phyloP scores from a whole-genome alignment of 495 filamentous ascomycete species.

The Aspergillus conjunctus region DNA sequence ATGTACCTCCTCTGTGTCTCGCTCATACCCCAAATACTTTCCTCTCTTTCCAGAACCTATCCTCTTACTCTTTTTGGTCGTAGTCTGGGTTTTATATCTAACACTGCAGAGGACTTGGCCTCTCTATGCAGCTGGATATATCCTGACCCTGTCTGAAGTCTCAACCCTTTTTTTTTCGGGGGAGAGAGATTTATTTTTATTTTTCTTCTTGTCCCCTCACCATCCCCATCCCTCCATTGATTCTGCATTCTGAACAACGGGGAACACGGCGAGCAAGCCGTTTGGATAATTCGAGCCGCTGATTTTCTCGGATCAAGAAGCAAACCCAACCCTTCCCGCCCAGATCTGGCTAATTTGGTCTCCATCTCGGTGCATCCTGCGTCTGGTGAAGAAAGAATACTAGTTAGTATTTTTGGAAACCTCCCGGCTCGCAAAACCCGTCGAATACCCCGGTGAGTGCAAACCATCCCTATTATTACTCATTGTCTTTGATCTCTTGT shows the following conservation, averaged over 20 bases:
- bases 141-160: conserved; percentile 20
- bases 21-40: conserved; percentile 21
- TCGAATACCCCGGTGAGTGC: conserved; percentile 21
- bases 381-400: conserved; percentile 16
- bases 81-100: conserved; percentile 20
- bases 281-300: conserved; percentile 19
- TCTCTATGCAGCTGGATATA: conserved; percentile 18
- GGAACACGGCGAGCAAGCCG: conserved; percentile 20
- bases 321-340: conserved; percentile 18
- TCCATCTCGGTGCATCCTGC: conserved; percentile 16
- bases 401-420: conserved; percentile 21
- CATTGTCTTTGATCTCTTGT: neutral
- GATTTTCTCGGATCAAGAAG: conserved; percentile 12
- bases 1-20: conserved; percentile 25
- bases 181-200: conserved; percentile 1
- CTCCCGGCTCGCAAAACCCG: conserved; percentile 13
- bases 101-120: conserved; percentile 4
- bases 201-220: neutral
- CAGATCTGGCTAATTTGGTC: conserved; percentile 23
- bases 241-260: conserved; percentile 21
- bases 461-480: conserved; percentile 18
- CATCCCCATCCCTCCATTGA: conserved; percentile 9
- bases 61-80: conserved; percentile 15
- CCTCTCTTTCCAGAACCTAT: conserved; percentile 31
- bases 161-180: conserved; percentile 16